These are phyloP conservation scores for Hamigera avellanea DNA, from an alignment of 495 filamentous ascomycete species.

Conservation along the genomic window DNA sequence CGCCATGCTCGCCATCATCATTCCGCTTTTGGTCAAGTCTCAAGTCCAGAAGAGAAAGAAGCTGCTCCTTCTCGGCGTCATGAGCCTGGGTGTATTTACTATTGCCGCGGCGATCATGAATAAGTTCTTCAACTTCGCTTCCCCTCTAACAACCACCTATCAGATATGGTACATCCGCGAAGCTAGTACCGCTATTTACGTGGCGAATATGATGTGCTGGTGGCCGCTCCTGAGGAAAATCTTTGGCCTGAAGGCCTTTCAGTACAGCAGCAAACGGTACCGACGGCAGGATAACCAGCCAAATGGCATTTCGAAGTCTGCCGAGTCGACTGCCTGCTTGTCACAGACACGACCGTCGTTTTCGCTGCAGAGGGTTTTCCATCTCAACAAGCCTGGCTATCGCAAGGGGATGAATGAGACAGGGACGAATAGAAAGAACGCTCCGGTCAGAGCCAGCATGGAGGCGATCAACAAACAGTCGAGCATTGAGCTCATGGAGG, in stretches of 20 bases:
- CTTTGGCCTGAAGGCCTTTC: slow-evolving; percentile 30
- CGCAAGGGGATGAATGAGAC: slow-evolving; percentile 2
- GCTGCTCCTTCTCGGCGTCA: slow-evolving; percentile 34
- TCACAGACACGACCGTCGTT: slow-evolving; percentile 13
- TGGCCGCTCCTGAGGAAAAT: slow-evolving; percentile 46
- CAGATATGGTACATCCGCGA: slow-evolving; percentile 57
- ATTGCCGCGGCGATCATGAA: slow-evolving; percentile 51
- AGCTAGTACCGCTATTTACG: slow-evolving; percentile 48
- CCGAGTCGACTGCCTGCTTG: slow-evolving; percentile 1
- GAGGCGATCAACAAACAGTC: not conserved
- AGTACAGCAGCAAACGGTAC: slow-evolving; percentile 19
- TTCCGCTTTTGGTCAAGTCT: slow-evolving; percentile 45
- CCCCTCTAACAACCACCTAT: slow-evolving; percentile 36
- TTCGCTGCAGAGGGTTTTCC: slow-evolving; percentile 7
- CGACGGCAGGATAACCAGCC: slow-evolving; percentile 6
- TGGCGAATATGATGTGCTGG: slow-evolving; percentile 52
- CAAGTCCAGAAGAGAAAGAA: slow-evolving; percentile 41
- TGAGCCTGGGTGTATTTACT: slow-evolving; percentile 50
- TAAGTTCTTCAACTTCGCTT: slow-evolving; percentile 54
- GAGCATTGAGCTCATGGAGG: not conserved
- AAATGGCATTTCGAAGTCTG: slow-evolving; percentile 6
- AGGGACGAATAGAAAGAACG: not conserved
- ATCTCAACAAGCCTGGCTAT: slow-evolving; percentile 5
- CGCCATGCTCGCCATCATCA: slow-evolving; percentile 47
- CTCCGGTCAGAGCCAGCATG: not conserved